Percentiles rank a stretch among this genome's conserved stretches.
Evolutionary conservation across 1,284 basidiomycete genomes (phyloP).

Genomic region (Exobasidium cylindrosporum): DNA sequence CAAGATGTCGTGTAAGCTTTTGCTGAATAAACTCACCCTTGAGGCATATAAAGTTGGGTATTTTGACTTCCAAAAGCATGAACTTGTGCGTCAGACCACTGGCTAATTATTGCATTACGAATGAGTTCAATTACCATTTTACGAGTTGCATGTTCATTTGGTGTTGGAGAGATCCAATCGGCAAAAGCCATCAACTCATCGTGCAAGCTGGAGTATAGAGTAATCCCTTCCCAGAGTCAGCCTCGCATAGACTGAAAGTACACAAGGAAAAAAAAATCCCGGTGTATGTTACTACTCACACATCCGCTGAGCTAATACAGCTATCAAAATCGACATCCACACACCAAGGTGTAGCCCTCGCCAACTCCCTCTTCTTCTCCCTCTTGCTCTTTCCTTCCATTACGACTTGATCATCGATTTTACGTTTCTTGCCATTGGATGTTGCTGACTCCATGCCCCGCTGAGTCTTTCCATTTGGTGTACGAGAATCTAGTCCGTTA

Average conservation of each 20-base stretch:
- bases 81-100: constrained; percentile 78
- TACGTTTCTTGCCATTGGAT: constrained; percentile 33
- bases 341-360: constrained; percentile 75
- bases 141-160: constrained; percentile 78
- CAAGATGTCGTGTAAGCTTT: constrained; percentile 25
- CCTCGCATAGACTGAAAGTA: not conserved
- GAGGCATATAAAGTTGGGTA: constrained; percentile 89
- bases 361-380: constrained; percentile 63
- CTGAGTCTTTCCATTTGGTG: not conserved
- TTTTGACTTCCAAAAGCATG: constrained; percentile 88
- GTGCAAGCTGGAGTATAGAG: constrained; percentile 28
- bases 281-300: constrained; percentile 19
- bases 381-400: constrained; percentile 57
- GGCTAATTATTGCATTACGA: constrained; percentile 64
- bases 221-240: too few relatives aligned
- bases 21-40: constrained; percentile 65
- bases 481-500: too few relatives aligned
- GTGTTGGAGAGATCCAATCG: constrained; percentile 80
- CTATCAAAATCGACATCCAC: constrained; percentile 72
- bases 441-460: not conserved
- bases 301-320: constrained; percentile 68
- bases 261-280: not conserved
- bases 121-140: constrained; percentile 74
- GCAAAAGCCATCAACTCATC: constrained; percentile 66
- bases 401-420: constrained; percentile 51